Base-by-base conservation (phyloP, 345 rosid genomes). In the Tarenaya hassleriana region DNA sequence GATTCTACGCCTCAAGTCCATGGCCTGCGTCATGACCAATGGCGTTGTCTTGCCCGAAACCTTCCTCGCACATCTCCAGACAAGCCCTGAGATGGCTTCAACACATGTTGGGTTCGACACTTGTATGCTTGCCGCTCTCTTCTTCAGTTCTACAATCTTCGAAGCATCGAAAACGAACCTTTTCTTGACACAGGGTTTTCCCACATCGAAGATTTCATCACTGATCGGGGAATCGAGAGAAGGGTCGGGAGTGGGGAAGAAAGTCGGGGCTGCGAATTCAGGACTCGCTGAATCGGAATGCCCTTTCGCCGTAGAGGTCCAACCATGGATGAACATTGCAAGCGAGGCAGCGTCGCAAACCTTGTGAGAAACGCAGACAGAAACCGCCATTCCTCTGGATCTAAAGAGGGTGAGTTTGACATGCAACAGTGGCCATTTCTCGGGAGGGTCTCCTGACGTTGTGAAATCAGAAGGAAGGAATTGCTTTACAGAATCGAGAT, bases 331-430 rank as follows among this genome's bases (percentile, higher is more conserved):
- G 1, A 63, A 81, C 2, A 41, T 61, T 20, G 67, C 41, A 15
- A 48, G 16, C 14, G 83, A 66, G 0, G 69, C 52, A 3, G 72
- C 81, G 15, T 81, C 88, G 1, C 68, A 69, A 8, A 71, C 42
- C 54, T 49, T 65, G 64, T 82, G 88, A 10, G 82, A 74, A 0
- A 67, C 13, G 24, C 60, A 42, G 1, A 72, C 16, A 7, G 61
- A 24, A 4, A 79, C 16, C 9, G 73, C 77, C 2, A 73, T 32
- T n/a, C 81, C 89, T 7, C 83, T 76, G 1, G 76, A 69, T 7
- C 68, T 58, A 10, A 76, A 62, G 55, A 61, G 29, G 59, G 16
- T 77, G 50, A 50, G 44, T 9, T 34, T 71, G 34, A 32, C 57
- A 13, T 13, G 11, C 5, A 62, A 44, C 56, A 53, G 50, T 0